Conservation (phyloP, 108 stramenopile genomes). For the Conticribra guillardii region DNA sequence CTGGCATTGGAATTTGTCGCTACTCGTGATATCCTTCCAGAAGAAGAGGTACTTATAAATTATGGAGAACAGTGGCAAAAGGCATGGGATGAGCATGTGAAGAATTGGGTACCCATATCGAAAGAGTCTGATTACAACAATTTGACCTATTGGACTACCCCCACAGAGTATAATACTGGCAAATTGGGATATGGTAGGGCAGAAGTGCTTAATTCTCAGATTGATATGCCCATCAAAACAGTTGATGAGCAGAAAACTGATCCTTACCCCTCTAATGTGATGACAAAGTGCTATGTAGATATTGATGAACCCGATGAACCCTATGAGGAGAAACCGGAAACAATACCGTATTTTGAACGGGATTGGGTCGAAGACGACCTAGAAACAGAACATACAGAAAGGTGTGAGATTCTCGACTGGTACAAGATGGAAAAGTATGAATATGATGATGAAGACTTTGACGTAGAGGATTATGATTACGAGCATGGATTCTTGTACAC, state of each 20-base stretch:
- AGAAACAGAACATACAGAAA: too few species aligned
- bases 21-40: constrained; percentile 52
- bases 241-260: constrained; percentile 36
- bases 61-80: constrained; percentile 58
- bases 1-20: constrained; percentile 60
- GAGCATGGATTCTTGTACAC: too few species aligned
- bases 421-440: too few species aligned
- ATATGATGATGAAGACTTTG: too few species aligned
- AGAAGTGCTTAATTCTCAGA: constrained; percentile 31
- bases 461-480: too few species aligned
- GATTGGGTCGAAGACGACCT: too few species aligned
- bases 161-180: constrained; percentile 13
- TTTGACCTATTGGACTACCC: constrained; percentile 38
- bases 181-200: constrained; percentile 31
- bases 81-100: constrained; percentile 60
- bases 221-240: constrained; percentile 26
- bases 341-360: too few species aligned
- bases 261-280: constrained; percentile 40
- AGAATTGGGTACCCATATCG: constrained; percentile 39
- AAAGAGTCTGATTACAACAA: constrained; percentile 47
- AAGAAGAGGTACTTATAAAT: constrained; percentile 67
- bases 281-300: constrained; percentile 26
- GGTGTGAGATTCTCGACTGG: too few species aligned
- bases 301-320: too few species aligned
- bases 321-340: too few species aligned